Percentiles rank a stretch among this genome's conserved stretches.
Evolutionary conservation across 129 eudicot species (phyloP).

Genomic region (Scalesia atractyloides): DNA sequence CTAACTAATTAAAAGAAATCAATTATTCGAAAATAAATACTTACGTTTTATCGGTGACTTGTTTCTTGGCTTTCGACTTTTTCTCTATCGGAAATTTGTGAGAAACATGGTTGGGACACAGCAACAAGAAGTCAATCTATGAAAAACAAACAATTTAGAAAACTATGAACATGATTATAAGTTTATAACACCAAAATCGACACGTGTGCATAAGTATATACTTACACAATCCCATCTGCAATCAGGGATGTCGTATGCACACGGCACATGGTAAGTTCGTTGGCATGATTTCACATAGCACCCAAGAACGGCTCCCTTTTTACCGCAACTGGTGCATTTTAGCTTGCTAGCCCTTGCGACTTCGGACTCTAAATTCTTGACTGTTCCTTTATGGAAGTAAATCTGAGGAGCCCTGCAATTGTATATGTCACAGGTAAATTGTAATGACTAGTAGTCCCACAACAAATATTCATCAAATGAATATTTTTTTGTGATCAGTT

Average conservation of each 20-base stretch:
- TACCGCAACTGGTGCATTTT: conserved; percentile 70
- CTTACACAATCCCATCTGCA: conserved; percentile 95
- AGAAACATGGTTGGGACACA: conserved; percentile 67
- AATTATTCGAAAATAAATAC: not conserved
- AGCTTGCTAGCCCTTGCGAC: conserved; percentile 79
- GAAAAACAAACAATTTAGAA: conserved; percentile 13
- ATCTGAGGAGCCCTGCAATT: conserved; percentile 77
- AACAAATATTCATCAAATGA: not conserved
- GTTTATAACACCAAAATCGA: not conserved
- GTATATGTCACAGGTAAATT: not conserved
- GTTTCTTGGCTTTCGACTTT: conserved; percentile 44
- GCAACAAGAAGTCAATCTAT: conserved; percentile 59
- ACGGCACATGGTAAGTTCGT: conserved; percentile 78
- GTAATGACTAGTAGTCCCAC: not conserved
- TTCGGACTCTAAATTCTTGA: conserved; percentile 76
- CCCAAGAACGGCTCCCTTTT: conserved; percentile 93
- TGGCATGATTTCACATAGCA: conserved; percentile 67
- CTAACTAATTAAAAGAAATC: not conserved
- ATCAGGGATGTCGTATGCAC: conserved; percentile 56
- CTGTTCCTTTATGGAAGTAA: conserved; percentile 45
- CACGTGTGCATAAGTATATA: not conserved
- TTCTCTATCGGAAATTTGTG: conserved; percentile 64
- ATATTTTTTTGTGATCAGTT: not conserved
- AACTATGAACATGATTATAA: not conserved
- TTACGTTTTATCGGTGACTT: conserved; percentile 19